Base-by-base conservation (phyloP, 768 basidiomycete species). In the Russula virescens region DNA sequence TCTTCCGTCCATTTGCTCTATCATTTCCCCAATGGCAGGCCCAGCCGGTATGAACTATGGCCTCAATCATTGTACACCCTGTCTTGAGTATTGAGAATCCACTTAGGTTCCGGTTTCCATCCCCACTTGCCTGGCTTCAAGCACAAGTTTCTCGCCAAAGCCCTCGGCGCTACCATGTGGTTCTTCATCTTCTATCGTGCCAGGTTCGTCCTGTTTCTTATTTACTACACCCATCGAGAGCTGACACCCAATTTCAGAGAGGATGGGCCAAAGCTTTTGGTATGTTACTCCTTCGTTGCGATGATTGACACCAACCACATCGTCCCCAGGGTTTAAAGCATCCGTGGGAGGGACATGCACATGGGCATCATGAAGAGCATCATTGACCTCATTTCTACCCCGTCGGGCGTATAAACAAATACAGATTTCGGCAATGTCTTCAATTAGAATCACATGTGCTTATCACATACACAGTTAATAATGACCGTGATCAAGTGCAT, bases 141-240 rank as follows among this genome's bases (percentile, higher is more conserved):
- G 70, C 85, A 94, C 75, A 83, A 81, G 62, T 84, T 92, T 73
- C 80, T 95, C 34, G 83, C 89, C 28, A 94, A 94, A 75, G 85
- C 84, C 63, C 78, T 97, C 49, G 94, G 94, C 53, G 94, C 94
- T 38, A 83, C 86, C 26, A 96, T 97, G 94, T 97, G 94, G 94
- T 96, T 96, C 84, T 97, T 94, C 80, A 94, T 97, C 73, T 96
- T 97, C 80, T 97, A 95, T 76, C 86, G 94, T 60, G 88, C 90
- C 66, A 81, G 93, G 94, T 96, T 70, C 71, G 88, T 80, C 51
- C 26, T 19, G 1, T 10, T 50, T 64, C 14, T 42, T 65, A 28
- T 56, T 46, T n/a, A n/a, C 10, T 19, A 6, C 49, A 25, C 23
- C n/a, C 16, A 48, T 43, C 23, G 21, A 45, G 51, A 10, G 10